These are phyloP conservation scores for Tritrichomonas foetus DNA, from an alignment of 208 protist species.

Conservation along the genomic window DNA sequence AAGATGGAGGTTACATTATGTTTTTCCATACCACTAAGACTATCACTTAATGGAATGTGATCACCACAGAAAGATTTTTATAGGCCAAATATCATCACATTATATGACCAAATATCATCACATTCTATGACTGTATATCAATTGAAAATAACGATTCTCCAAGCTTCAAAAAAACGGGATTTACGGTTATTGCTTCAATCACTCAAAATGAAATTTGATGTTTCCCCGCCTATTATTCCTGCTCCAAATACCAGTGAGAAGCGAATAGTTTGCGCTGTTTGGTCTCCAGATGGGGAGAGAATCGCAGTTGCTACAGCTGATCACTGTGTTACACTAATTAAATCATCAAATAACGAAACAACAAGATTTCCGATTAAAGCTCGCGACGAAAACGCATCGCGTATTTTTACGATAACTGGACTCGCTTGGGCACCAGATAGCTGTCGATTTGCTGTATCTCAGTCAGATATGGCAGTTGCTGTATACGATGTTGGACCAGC, in stretches of 20 bases:
- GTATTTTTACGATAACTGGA: not conserved
- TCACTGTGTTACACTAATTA: not conserved
- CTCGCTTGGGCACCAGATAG: not conserved
- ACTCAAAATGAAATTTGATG: conserved; percentile 34
- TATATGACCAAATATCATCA: no score
- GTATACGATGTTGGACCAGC: conserved; percentile 25
- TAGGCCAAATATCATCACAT: no score
- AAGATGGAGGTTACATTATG: no score
- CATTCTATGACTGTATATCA: no score
- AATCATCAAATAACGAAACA: not conserved
- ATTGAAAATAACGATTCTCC: no score
- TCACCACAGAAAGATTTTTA: no score
- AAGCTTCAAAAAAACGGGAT: no score
- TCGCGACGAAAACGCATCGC: not conserved
- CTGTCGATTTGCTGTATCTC: not conserved
- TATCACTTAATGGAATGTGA: no score
- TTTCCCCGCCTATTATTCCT: not conserved
- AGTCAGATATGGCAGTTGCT: conserved; percentile 25
- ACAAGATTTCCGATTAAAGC: not conserved
- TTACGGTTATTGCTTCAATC: no score
- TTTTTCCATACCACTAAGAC: no score
- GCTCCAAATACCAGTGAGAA: not conserved
- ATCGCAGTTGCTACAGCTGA: conserved; percentile 21
- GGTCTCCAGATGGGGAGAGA: conserved; percentile 4
- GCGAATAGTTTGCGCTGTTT: not conserved